Percentiles rank a stretch among this genome's conserved stretches.
Evolutionary conservation across 805 yeast species (phyloP).

Genomic region (Blastobotrys peoriensis): DNA sequence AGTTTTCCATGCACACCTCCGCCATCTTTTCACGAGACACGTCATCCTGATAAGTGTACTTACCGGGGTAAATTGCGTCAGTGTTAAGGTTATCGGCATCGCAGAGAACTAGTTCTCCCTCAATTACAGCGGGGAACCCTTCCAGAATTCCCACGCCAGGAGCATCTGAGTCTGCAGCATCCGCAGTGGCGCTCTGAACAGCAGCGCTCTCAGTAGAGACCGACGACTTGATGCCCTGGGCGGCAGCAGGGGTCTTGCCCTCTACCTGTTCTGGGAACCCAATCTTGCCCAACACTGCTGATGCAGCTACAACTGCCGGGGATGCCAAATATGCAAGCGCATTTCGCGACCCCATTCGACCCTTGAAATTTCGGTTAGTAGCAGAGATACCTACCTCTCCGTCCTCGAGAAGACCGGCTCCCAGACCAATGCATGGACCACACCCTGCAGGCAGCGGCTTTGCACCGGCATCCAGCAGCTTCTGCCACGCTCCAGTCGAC

Average conservation of each 20-base stretch:
- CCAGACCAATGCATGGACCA: constrained; percentile 98
- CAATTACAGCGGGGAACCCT: constrained; percentile 85
- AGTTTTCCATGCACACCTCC: constrained; percentile 98
- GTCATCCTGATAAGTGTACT: constrained; percentile 97
- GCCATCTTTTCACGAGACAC: constrained; percentile 95
- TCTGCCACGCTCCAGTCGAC: constrained; percentile 86
- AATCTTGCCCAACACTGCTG: constrained; percentile 91
- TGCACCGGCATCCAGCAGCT: constrained; percentile 86
- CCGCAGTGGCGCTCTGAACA: constrained; percentile 26
- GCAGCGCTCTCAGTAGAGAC: constrained; percentile 25
- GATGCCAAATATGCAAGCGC: constrained; percentile 95
- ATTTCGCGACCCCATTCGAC: constrained; percentile 97
- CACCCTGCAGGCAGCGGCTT: constrained; percentile 96
- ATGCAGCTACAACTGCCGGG: constrained; percentile 98
- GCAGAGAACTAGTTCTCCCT: constrained; percentile 90
- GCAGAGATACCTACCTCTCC: constrained; percentile 99
- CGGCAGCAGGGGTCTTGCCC: constrained; percentile 48
- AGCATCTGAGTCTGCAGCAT: constrained; percentile 25
- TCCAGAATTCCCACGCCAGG: constrained; percentile 60
- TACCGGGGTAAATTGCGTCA: constrained; percentile 98
- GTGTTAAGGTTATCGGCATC: constrained; percentile 93
- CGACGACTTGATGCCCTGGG: constrained; percentile 42
- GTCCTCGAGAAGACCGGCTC: constrained; percentile 85
- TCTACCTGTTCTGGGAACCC: constrained; percentile 84
- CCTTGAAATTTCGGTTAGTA: constrained; percentile 97